These are phyloP conservation scores for Solanum rostratum DNA, from an alignment of 257 asterid species.

Conservation along the genomic window DNA sequence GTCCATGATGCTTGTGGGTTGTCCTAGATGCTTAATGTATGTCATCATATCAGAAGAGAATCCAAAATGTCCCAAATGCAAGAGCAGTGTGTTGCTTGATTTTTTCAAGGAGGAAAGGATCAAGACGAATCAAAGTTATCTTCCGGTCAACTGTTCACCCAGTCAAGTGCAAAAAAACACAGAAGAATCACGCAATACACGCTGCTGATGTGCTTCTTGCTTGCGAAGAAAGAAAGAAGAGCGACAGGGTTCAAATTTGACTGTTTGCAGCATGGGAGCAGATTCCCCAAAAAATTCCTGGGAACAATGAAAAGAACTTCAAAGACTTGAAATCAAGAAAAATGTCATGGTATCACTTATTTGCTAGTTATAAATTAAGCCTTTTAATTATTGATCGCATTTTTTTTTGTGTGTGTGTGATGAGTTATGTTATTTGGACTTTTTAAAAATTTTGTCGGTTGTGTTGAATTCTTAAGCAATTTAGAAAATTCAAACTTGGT, in stretches of 20 bases:
- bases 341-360: background rate
- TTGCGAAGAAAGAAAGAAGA: no score
- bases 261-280: no score
- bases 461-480: background rate
- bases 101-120: conserved; percentile 28
- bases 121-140: no score
- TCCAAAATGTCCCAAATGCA: conserved; percentile 46
- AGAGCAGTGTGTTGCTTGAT: conserved; percentile 54
- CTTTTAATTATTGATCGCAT: background rate
- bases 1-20: conserved; percentile 40
- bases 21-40: conserved; percentile 46
- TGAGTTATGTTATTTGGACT: background rate
- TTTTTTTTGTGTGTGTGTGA: background rate
- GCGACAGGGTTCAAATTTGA: no score
- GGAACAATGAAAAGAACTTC: background rate
- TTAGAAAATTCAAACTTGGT: background rate
- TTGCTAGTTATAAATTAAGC: background rate
- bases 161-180: no score
- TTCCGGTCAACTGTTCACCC: no score
- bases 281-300: no score
- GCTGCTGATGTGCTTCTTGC: no score
- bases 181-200: no score
- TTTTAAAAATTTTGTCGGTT: background rate
- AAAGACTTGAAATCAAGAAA: conserved; percentile 10
- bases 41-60: conserved; percentile 29